phyloP scores from a whole-genome alignment of 2,329 filamentous ascomycete genomes.

The Venturia nashicola region DNA sequence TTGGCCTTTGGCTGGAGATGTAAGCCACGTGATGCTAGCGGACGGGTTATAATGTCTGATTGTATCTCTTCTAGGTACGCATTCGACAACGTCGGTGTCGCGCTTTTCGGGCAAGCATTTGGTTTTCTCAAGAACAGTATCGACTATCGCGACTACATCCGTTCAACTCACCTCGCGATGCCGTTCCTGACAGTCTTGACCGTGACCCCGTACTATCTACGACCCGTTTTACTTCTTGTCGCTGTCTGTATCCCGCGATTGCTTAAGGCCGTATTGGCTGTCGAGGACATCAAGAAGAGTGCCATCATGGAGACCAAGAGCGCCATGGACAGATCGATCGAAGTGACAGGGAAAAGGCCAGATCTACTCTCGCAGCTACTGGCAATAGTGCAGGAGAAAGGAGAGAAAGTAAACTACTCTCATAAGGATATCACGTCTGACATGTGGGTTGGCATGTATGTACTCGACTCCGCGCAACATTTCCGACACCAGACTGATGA shows the following conservation, averaged over 20 bases:
- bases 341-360: not conserved
- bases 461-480: not conserved
- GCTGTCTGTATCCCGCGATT: constrained; percentile 28
- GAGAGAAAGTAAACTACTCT: constrained; percentile 28
- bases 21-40: not conserved
- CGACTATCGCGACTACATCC: constrained; percentile 37
- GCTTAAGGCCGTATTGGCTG: constrained; percentile 30
- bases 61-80: constrained; percentile 30
- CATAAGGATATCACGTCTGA: constrained; percentile 39
- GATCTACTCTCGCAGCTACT: constrained; percentile 1
- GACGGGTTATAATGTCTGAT: constrained; percentile 3
- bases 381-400: constrained; percentile 11
- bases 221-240: constrained; percentile 23
- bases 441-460: constrained; percentile 39
- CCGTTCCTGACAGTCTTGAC: constrained; percentile 30
- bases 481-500: not conserved
- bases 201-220: constrained; percentile 18
- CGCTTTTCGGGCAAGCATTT: constrained; percentile 44
- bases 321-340: not conserved
- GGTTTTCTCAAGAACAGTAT: constrained; percentile 40
- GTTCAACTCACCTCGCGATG: constrained; percentile 31
- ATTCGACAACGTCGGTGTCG: constrained; percentile 45
- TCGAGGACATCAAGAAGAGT: constrained; percentile 29
- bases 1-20: constrained; percentile 24
- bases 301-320: constrained; percentile 34